Evolutionary conservation across 140 eudicot genomes (phyloP), one percentile per base, ranked within the genome.

Genomic region (Senecio squalidus): DNA sequence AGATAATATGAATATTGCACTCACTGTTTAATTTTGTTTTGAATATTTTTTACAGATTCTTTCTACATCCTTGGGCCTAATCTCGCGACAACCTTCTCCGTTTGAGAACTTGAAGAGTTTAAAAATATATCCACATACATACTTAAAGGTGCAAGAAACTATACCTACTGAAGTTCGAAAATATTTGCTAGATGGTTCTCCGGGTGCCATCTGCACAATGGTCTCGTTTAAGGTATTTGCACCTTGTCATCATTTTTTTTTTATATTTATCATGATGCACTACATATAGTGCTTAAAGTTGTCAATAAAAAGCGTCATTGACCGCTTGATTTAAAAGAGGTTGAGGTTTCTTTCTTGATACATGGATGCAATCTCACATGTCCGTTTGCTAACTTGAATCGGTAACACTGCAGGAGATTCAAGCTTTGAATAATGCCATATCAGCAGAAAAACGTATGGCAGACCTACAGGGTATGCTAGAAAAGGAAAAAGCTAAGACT

Each of bases 161-260:
- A 25, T 51, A 26, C 25, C 58, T 51, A 24, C 17, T 48, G n/a
- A 48, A 14, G 38, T 51, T 18, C 10, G 25, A 51, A 51, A 51
- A 9, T 51, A 23, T 51, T 51, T 51, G 31, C 34, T 51, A n/a
- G 58, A 14, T 51, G 8, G 58, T 51, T 51, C 58, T 51, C 58
- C 58, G 3, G 16, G 58, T n/a, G 58, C 34, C 58, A 51, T 17
- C 17, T 51, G 24, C 58, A 51, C 58, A 51, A 26, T 25, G 58
- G 34, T 51, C 36, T 51, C 58, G 5, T n/a, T 8, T 8, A n/a
- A 51, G 58, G 58, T 51, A 51, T 51, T 48, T 6, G 13, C 55
- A 48, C 28, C 30, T 18, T 45, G 51, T 4, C 4, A 17, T 2
- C 16, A 45, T n/a, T 45, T 1, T 36, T 1, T n/a, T 36, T 36